Percentiles rank a stretch among this genome's conserved stretches.
phyloP scores from a whole-genome alignment of 805 yeast species.

The Zygosaccharomyces bailii region DNA sequence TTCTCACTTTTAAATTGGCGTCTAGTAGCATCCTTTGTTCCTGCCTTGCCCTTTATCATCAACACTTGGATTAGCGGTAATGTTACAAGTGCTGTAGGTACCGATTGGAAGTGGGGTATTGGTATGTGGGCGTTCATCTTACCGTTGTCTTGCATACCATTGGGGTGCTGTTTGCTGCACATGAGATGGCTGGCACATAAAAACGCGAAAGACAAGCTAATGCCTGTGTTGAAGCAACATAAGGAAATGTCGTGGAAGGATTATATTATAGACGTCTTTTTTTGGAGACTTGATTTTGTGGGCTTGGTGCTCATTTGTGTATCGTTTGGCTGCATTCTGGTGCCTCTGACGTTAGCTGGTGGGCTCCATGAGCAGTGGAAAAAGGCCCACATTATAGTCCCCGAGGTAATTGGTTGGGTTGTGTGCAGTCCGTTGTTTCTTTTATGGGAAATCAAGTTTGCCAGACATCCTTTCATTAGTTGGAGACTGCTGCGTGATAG shows the following conservation, averaged over 20 bases:
- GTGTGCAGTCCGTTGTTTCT: slow-evolving; percentile 51
- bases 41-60: slow-evolving; percentile 64
- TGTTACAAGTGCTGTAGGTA: slow-evolving; percentile 39
- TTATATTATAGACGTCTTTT: slow-evolving; percentile 38
- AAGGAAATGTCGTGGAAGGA: slow-evolving; percentile 18
- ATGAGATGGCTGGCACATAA: slow-evolving; percentile 46
- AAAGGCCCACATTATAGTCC: slow-evolving; percentile 56
- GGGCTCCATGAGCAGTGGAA: slow-evolving; percentile 52
- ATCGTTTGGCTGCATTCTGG: slow-evolving; percentile 57
- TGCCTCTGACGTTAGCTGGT: slow-evolving; percentile 69
- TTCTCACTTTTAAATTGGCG: slow-evolving; percentile 64
- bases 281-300: slow-evolving; percentile 60
- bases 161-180: slow-evolving; percentile 43
- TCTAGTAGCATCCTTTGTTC: slow-evolving; percentile 54
- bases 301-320: slow-evolving; percentile 56
- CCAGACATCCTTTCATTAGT: slow-evolving; percentile 57
- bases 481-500: slow-evolving; percentile 52
- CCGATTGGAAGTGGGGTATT: slow-evolving; percentile 51
- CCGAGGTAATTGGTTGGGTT: slow-evolving; percentile 54
- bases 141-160: slow-evolving; percentile 51
- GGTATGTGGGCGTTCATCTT: slow-evolving; percentile 60
- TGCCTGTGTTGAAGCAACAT: slow-evolving; percentile 32
- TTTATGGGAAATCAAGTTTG: slow-evolving; percentile 53
- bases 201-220: slow-evolving; percentile 37
- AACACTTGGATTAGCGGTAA: slow-evolving; percentile 70